These are phyloP conservation scores for Cytospora paraplurivora DNA, from an alignment of 2,329 filamentous ascomycete genomes.

Conservation along the genomic window DNA sequence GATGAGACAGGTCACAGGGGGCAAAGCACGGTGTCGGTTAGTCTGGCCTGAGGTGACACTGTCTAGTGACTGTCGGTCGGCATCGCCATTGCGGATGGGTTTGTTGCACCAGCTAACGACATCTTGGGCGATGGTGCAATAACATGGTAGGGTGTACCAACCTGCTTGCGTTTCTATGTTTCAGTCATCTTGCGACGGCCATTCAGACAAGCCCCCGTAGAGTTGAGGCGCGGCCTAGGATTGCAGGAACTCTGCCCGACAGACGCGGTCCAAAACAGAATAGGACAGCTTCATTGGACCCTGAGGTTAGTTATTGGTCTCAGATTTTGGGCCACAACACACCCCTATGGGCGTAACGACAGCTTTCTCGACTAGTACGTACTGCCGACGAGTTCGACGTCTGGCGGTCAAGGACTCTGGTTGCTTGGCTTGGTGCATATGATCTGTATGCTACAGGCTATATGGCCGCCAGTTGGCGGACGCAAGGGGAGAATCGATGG, in stretches of 20 bases:
- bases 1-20: conserved; percentile 4
- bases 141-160: not conserved
- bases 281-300: conserved; percentile 4
- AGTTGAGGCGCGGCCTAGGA: conserved; percentile 9
- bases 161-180: conserved; percentile 3
- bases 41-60: conserved; percentile 1
- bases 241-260: conserved; percentile 15
- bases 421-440: conserved; percentile 11
- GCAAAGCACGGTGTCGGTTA: not conserved
- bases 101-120: no score
- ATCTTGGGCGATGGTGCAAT: not conserved
- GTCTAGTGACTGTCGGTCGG: not conserved
- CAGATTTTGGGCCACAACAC: conserved; percentile 16
- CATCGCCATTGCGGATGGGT: not conserved
- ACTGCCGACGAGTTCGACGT: conserved; percentile 19
- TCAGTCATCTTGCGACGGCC: conserved; percentile 8
- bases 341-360: conserved; percentile 12
- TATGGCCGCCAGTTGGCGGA: not conserved
- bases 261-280: conserved; percentile 9
- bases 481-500: conserved; percentile 8
- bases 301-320: conserved; percentile 17
- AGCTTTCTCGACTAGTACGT: conserved; percentile 9
- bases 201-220: conserved; percentile 2
- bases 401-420: conserved; percentile 24
- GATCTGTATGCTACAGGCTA: conserved; percentile 5